Base-by-base conservation (phyloP, 1,139 yeast genomes). In the Casaregolazyma lundiana region DNA sequence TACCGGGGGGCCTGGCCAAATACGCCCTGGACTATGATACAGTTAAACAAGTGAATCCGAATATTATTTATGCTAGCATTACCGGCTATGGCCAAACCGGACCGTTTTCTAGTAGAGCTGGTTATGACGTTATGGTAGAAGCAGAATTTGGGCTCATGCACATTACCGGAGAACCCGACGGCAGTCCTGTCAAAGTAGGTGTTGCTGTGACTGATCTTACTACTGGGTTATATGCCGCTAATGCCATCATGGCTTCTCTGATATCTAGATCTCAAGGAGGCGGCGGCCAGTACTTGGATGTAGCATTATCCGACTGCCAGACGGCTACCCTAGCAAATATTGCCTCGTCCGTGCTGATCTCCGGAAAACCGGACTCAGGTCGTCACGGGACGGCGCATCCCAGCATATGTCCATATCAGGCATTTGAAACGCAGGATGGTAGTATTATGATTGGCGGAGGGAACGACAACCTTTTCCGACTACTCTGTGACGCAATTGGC, bases 131-230 rank as follows among this genome's bases (percentile, higher is more conserved):
- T 41, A 70, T 70, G 73, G 73, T 70, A 4, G 74, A 69, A 49
- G 74, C 74, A 7, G 74, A 70, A 52, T 64, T 68, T 53, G 74
- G 74, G 4, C 59, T 70, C 46, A 69, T 70, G 73, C 73, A 69
- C 53, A 70, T 70, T 50, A 70, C 73, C 1, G 74, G 74, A 13
- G 64, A 68, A 35, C 65, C 69, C 2, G 63, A 62, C 34, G 68
- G 73, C 18, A 63, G 61, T n/a, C 73, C 73, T 1, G 69, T 67
- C 35, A 70, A 70, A 52, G 73, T 69, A 4, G 74, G 74, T 4
- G 74, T 70, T 2, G 74, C 74, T 4, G 69, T 70, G 17, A 70
- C 71, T 13, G 74, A 70, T 50, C 51, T 69, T 41, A 69, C 72
- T 9, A 66, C 74, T 2, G 74, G 73, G 0, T 53, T 69, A 34